These are phyloP conservation scores for Usnea hakonensis DNA, from an alignment of 495 filamentous ascomycete genomes.

Conservation along the genomic window DNA sequence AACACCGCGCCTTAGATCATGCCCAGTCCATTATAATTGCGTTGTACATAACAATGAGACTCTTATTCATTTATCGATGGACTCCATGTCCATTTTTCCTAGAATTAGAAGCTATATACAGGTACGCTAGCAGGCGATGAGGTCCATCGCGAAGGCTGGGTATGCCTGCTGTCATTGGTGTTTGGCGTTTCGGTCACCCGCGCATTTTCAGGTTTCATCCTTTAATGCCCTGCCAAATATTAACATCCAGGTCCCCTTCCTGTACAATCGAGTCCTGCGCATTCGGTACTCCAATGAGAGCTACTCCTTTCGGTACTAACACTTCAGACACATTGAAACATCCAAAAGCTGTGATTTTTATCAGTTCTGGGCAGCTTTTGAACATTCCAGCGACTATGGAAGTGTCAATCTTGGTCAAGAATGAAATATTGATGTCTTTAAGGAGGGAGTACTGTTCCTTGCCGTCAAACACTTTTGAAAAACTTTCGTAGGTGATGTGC, in stretches of 20 bases:
- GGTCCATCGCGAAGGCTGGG: neutral
- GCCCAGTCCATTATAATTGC: neutral
- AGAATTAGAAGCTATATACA: neutral
- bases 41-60: too few species aligned
- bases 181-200: neutral
- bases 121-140: neutral
- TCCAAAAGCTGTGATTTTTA: slow-evolving; percentile 70
- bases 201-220: neutral
- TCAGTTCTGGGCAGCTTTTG: slow-evolving; percentile 61
- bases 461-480: slow-evolving; percentile 59
- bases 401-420: slow-evolving; percentile 67
- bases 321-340: slow-evolving; percentile 72
- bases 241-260: slow-evolving; percentile 34
- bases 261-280: slow-evolving; percentile 52
- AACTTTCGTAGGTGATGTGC: slow-evolving; percentile 59
- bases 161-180: neutral
- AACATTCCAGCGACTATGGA: slow-evolving; percentile 67
- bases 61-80: too few species aligned
- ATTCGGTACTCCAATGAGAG: slow-evolving; percentile 69
- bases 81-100: neutral
- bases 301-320: slow-evolving; percentile 61
- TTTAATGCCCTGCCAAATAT: neutral
- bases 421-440: slow-evolving; percentile 65
- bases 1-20: neutral
- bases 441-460: slow-evolving; percentile 55